These are phyloP conservation scores for Byssothecium circinans DNA, from an alignment of 2,329 filamentous ascomycete genomes.

Conservation along the genomic window DNA sequence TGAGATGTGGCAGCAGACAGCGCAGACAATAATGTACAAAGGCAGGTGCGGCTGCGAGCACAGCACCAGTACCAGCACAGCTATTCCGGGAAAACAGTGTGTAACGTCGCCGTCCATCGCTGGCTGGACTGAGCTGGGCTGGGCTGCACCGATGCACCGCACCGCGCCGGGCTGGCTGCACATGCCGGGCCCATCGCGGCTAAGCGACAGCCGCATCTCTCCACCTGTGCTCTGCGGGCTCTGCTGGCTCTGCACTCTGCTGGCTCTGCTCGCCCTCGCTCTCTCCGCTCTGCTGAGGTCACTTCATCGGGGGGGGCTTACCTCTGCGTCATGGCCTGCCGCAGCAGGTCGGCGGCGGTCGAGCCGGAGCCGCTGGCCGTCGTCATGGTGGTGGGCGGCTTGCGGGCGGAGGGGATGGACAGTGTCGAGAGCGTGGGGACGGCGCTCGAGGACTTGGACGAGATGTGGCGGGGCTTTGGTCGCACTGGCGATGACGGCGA, in stretches of 20 bases:
- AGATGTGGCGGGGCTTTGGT: slow-evolving; percentile 22
- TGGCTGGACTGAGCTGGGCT: background rate
- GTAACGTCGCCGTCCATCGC: slow-evolving; percentile 19
- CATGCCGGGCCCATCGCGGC: background rate
- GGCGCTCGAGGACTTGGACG: slow-evolving; percentile 47
- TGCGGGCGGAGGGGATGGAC: slow-evolving; percentile 33
- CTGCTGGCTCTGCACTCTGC: no score
- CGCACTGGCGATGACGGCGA: slow-evolving; percentile 27
- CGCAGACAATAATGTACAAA: background rate
- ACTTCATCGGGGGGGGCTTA: slow-evolving; percentile 44
- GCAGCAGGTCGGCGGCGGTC: slow-evolving; percentile 59
- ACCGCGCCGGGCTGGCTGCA: background rate
- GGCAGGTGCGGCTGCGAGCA: background rate
- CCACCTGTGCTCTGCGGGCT: no score
- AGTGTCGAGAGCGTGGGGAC: slow-evolving; percentile 49
- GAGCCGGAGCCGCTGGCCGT: slow-evolving; percentile 48
- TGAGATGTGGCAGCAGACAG: background rate
- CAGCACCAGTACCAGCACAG: slow-evolving; percentile 13
- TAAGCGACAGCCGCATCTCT: slow-evolving; percentile 6
- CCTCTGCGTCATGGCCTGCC: slow-evolving; percentile 61
- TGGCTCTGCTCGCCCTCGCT: no score
- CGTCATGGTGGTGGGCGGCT: slow-evolving; percentile 36
- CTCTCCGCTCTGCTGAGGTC: slow-evolving; percentile 2
- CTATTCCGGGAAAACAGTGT: slow-evolving; percentile 30
- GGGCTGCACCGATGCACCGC: no score